phyloP scores from a whole-genome alignment of 148 eudicot genomes.

The Dysphania ambrosioides region DNA sequence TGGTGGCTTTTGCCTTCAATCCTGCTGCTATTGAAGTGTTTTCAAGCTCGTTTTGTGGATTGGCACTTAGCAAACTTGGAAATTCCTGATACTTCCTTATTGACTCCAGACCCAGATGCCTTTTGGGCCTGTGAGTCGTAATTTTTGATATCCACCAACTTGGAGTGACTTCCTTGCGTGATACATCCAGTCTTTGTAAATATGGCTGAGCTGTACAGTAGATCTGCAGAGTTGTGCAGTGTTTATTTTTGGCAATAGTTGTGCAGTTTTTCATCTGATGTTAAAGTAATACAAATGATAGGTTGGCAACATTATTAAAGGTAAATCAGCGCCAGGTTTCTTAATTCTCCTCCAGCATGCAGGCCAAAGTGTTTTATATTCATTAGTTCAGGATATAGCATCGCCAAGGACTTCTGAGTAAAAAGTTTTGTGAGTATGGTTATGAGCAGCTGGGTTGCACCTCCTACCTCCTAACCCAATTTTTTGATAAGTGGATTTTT shows the following conservation, averaged over 20 bases:
- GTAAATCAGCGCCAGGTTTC: not conserved
- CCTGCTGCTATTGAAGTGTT: slow-evolving; percentile 55
- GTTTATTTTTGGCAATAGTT: too few species aligned
- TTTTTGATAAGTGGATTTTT: not conserved
- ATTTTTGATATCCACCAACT: not conserved
- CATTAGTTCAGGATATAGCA: not conserved
- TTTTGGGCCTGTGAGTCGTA: slow-evolving; percentile 67
- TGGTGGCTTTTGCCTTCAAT: slow-evolving; percentile 79
- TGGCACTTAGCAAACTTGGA: slow-evolving; percentile 88
- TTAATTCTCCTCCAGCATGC: not conserved
- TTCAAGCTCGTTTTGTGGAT: slow-evolving; percentile 75
- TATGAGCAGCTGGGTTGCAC: not conserved
- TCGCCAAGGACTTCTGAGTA: not conserved
- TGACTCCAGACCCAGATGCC: slow-evolving; percentile 61
- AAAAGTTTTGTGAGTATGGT: not conserved
- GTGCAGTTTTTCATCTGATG: slow-evolving; percentile 20
- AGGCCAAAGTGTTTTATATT: not conserved
- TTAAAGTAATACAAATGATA: slow-evolving; percentile 3
- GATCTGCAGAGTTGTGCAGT: slow-evolving; percentile 9
- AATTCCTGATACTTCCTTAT: slow-evolving; percentile 64
- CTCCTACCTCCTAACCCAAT: not conserved
- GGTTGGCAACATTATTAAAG: slow-evolving; percentile 9
- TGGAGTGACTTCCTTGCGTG: not conserved
- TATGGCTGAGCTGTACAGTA: slow-evolving; percentile 24
- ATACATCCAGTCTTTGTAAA: slow-evolving; percentile 4